Conservation (phyloP, 2,329 filamentous ascomycete species). For the Fusarium buharicum region DNA sequence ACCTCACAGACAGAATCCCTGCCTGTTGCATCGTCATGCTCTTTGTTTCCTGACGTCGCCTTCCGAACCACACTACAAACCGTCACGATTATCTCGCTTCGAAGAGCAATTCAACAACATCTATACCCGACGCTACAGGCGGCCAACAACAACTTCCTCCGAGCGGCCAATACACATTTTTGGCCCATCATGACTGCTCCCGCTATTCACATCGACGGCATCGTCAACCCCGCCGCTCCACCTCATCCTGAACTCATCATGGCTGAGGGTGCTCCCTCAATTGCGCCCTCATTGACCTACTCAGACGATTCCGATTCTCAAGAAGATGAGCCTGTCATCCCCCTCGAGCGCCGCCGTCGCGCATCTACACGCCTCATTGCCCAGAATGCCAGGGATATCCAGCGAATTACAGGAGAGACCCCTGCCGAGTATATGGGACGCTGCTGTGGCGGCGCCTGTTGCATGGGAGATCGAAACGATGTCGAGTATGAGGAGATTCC, state of each 20-base stretch:
- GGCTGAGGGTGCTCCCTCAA: slow-evolving; percentile 61
- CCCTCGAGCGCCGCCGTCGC: slow-evolving; percentile 63
- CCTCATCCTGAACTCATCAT: slow-evolving; percentile 56
- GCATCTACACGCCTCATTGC: slow-evolving; percentile 76
- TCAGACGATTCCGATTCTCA: slow-evolving; percentile 71
- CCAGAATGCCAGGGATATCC: slow-evolving; percentile 70
- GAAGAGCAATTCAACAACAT: slow-evolving; percentile 36
- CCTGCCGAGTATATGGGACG: slow-evolving; percentile 69
- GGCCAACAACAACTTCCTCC: slow-evolving; percentile 5
- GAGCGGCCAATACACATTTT: slow-evolving; percentile 28
- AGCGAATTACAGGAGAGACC: slow-evolving; percentile 71
- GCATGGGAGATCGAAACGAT: slow-evolving; percentile 61
- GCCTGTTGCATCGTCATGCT: slow-evolving; percentile 40
- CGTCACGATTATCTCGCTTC: slow-evolving; percentile 29
- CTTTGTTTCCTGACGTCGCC: slow-evolving; percentile 39
- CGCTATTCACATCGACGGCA: slow-evolving; percentile 43
- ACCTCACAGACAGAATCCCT: slow-evolving; percentile 12
- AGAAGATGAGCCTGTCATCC: slow-evolving; percentile 59
- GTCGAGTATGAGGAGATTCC: slow-evolving; percentile 64
- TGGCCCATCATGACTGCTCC: slow-evolving; percentile 47
- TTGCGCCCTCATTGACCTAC: slow-evolving; percentile 70
- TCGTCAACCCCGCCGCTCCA: slow-evolving; percentile 55
- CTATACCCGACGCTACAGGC: slow-evolving; percentile 19
- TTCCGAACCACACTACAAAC: slow-evolving; percentile 10
- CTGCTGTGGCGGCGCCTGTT: slow-evolving; percentile 74